Evolutionary conservation across 352 stramenopile species (phyloP), one percentile per base, ranked within the genome.

Genomic region (Globisporangium takayamanum): DNA sequence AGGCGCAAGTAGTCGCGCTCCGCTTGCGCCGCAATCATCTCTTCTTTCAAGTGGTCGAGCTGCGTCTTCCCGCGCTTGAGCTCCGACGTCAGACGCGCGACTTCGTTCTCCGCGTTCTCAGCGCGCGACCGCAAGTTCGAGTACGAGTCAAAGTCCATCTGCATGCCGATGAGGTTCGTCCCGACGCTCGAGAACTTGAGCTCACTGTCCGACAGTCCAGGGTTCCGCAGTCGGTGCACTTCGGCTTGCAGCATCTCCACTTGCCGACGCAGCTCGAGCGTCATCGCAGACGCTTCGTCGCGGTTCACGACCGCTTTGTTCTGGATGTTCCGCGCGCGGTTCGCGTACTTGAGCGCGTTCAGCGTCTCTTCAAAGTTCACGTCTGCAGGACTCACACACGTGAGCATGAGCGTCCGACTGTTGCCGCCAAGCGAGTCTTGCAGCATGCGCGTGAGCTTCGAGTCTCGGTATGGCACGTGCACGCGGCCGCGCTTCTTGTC

Each of bases 381-480:
- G 41, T 95, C 87, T 5, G 90, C 88, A 42, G 92, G 92, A 54
- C 87, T 96, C 41, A 97, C 90, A 69, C 92, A 98, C 44, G 84
- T 90, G 0, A 98, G 69, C 84, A 98, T 96, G 10, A 97, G 58
- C 39, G 92, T 98, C 33, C 88, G 76, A 60, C 84, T 96, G 64
- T 97, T 97, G 20, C 92, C 92, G 58, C 92, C 92, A 4, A 98
- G 66, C 3, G 74, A 93, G 60, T 98, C 93, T 61, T 98, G 93
- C 16, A 98, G 72, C 80, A 97, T 92, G 18, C 92, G 81, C 37
- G 94, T 98, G 37, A 98, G 74, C 70, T 98, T 98, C 5, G 88
- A 97, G 69, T 98, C 92, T 39, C 94, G 88, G 59, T 98, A 98
- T 3, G 92, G 94, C 6, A 98, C 85, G 61, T 98, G 95, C 5